These are phyloP conservation scores for Lactifluus piperatus DNA, from an alignment of 768 basidiomycete species.

Conservation along the genomic window DNA sequence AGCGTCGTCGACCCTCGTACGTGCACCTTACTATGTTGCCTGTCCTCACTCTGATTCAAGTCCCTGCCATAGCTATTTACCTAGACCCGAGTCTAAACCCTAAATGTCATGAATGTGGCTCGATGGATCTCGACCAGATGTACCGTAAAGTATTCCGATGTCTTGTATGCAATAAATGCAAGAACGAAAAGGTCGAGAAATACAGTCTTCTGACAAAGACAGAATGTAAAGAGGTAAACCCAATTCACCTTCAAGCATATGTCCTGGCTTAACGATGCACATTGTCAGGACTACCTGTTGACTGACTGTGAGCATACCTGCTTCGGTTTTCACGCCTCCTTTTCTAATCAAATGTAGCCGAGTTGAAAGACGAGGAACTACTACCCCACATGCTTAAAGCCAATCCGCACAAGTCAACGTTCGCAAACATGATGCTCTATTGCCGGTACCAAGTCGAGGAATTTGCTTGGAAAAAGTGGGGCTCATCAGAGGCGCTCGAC, in stretches of 20 bases:
- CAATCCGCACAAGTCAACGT: constrained; percentile 92
- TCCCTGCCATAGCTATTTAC: constrained; percentile 51
- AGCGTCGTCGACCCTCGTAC: constrained; percentile 68
- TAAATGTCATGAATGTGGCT: constrained; percentile 77
- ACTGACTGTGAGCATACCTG: constrained; percentile 63
- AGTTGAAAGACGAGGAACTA: constrained; percentile 83
- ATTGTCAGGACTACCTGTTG: constrained; percentile 75
- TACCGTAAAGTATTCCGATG: constrained; percentile 78
- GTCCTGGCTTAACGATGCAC: not conserved
- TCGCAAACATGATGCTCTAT: constrained; percentile 99
- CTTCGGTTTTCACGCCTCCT: not conserved
- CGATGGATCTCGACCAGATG: constrained; percentile 81
- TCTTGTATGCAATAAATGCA: constrained; percentile 83
- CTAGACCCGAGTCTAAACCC: constrained; percentile 70
- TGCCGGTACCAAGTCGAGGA: constrained; percentile 90
- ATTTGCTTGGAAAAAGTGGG: constrained; percentile 99
- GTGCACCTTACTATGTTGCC: constrained; percentile 23
- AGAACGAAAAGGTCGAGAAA: constrained; percentile 82
- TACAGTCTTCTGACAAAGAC: constrained; percentile 96
- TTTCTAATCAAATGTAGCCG: constrained; percentile 43
- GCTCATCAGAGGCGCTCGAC: constrained; percentile 84
- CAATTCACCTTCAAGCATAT: not conserved
- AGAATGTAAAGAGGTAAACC: constrained; percentile 85
- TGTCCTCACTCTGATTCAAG: not conserved
- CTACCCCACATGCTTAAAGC: constrained; percentile 91